phyloP scores from a whole-genome alignment of 164 flowering plant genomes.

The Protea cynaroides region DNA sequence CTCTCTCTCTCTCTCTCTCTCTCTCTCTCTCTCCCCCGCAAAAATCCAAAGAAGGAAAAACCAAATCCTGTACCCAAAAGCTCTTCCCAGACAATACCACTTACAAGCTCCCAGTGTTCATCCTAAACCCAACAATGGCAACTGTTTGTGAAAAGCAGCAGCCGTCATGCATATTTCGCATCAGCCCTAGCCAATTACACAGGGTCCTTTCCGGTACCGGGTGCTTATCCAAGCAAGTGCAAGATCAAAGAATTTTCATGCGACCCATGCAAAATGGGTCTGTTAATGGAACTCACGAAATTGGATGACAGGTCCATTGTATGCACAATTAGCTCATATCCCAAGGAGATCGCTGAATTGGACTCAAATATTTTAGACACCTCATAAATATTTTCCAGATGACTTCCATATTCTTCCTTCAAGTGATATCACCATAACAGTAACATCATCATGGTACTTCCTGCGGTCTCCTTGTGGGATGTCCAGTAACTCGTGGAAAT shows the following conservation, averaged over 20 bases:
- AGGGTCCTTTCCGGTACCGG: not conserved
- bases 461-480: slow-evolving; percentile 98
- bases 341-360: not conserved
- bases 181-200: not conserved
- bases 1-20: too few species aligned
- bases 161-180: not conserved
- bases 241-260: not conserved
- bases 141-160: not conserved
- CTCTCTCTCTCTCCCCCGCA: too few species aligned
- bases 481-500: slow-evolving; percentile 82
- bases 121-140: not conserved
- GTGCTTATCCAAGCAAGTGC: not conserved
- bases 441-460: slow-evolving; percentile 97
- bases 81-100: not conserved
- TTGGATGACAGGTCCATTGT: not conserved
- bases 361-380: slow-evolving; percentile 16
- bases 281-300: not conserved
- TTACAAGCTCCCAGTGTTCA: not conserved
- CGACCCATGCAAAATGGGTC: not conserved
- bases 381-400: slow-evolving; percentile 36
- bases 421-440: slow-evolving; percentile 92
- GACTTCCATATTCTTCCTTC: slow-evolving; percentile 99
- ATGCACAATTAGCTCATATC: not conserved
- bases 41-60: not conserved
- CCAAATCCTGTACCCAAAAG: not conserved